Base-by-base conservation (phyloP, 2,329 filamentous ascomycete genomes). In the Stachybotrys chlorohalonatus region DNA sequence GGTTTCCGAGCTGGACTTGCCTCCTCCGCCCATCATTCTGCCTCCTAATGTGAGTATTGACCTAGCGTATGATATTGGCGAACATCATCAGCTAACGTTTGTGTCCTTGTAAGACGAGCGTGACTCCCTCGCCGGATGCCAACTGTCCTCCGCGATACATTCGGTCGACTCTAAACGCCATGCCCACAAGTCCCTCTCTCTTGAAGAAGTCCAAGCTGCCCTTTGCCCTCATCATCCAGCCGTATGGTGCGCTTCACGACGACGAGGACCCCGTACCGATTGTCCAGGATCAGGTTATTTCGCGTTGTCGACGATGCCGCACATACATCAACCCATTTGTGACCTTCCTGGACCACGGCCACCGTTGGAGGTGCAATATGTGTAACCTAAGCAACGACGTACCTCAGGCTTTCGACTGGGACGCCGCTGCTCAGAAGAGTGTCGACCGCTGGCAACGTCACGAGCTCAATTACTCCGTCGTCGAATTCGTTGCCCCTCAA, bases 301-400 rank as follows among this genome's bases (percentile, higher is more conserved):
- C 93, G 55, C 86, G 94, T 66, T 99, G 94, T 78, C 84, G 94
- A 71, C 86, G 94, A 73, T 99, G 94, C 74, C 82, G 94, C 63
- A 94, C 93, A 54, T 97, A 97, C 71, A 97, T 97, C 78, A 97
- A 97, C 70, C 92, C 94, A 11, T 99, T 93, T 63, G 94, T 95
- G 56, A 90, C 90, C 50, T 99, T 99, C 75, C 77, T 99, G 57
- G 94, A 99, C 65, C 90, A 97, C 67, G 94, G 94, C 50, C 94
- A 99, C 74, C 84, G 94, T 67, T 99, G 94, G 94, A 87, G 93
- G 66, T 99, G 94, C 77, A 99, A 99, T 75, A 96, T 99, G 92
- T 99, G 94, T 73, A 97, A 96, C 72, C 79, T 99, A 60, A 96
- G 92, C 63, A 99, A 99, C 69, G 94, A 99, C 64, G 93, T 97